Percentiles rank a stretch among this genome's conserved stretches.
phyloP scores from a whole-genome alignment of 1,284 basidiomycete species.

The Trichosporon ovoides region DNA sequence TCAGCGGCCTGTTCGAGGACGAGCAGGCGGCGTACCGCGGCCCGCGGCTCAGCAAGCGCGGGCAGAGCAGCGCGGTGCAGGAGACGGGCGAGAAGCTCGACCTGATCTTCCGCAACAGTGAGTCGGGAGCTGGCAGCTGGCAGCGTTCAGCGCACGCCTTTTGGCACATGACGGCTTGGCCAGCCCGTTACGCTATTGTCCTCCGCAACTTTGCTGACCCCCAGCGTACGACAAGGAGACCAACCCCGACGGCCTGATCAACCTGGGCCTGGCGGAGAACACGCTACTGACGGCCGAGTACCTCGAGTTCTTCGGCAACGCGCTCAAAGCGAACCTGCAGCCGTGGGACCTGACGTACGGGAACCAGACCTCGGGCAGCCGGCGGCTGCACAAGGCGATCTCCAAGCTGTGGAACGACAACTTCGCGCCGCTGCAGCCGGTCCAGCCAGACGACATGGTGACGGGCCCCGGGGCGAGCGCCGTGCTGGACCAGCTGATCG shows the following conservation, averaged over 20 bases:
- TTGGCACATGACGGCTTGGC: too few species aligned
- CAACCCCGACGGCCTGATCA: conserved; percentile 17
- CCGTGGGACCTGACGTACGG: conserved; percentile 18
- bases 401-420: conserved; percentile 23
- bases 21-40: conserved; percentile 9
- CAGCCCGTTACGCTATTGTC: too few species aligned
- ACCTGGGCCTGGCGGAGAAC: conserved; percentile 23
- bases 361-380: conserved; percentile 10
- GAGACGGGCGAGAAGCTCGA: conserved; percentile 14
- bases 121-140: too few species aligned
- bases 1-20: conserved; percentile 14
- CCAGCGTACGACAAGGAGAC: conserved; percentile 13
- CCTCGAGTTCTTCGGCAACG: conserved; percentile 6
- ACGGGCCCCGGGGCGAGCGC: conserved; percentile 30
- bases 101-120: conserved; percentile 12
- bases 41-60: conserved; percentile 10
- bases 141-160: too few species aligned
- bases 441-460: conserved; percentile 30
- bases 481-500: conserved; percentile 37
- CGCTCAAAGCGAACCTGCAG: conserved; percentile 10
- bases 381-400: conserved; percentile 16
- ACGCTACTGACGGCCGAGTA: conserved; percentile 17
- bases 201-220: background rate
- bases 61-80: background rate
- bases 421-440: conserved; percentile 23